Evolutionary conservation across 257 asterid species (phyloP), one percentile per base, ranked within the genome.

Genomic region (Solanum clarkiae): DNA sequence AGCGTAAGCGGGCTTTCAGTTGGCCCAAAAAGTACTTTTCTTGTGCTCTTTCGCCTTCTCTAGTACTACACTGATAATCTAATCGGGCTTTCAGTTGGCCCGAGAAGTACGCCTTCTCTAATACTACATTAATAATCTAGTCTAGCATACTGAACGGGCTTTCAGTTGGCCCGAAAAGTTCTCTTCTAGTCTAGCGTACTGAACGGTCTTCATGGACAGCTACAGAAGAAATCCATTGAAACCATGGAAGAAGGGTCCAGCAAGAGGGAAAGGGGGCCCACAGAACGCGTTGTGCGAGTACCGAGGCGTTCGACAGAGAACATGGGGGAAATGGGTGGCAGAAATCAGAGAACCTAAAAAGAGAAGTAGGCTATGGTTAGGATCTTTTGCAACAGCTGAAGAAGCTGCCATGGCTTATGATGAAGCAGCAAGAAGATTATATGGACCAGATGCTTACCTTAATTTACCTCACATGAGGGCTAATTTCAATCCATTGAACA

Each of bases 181-280:
- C 36, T 32, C 36, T 32, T 32, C 36, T 65, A 29, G 45, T 29
- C 72, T 65, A 24, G 42, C 2, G 18, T 63, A 24, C 42, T 63
- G 2, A 63, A 63, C 71, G 42, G 20, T 42, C 12, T 85, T 24
- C 63, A 96, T 96, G 99, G 99, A 96, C 47, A 90, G 83, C 81
- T 89, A 86, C 84, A 91, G 91, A 75, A 96, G 84, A 88, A 93
- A 44, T 93, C 97, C 36, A 49, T 90, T 96, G 57, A 96, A 96
- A 91, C 99, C 99, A 80, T 96, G 99, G 99, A 96, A 95, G 89
- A 96, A 96, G 80, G 98, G 99, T 10, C 98, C 99, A 0, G 97
- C 99, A 4, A 81, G 98, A 86, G 98, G 99, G 47, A 95, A 95
- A 86, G 99, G 99, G 8, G 98, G 98, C 6, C 99, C 99, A 4